A percentile compares a stretch with the other conserved stretches of the same genome.
Conservation (phyloP, 2,329 filamentous ascomycete genomes). For the Neodidymelliopsis sp. region DNA sequence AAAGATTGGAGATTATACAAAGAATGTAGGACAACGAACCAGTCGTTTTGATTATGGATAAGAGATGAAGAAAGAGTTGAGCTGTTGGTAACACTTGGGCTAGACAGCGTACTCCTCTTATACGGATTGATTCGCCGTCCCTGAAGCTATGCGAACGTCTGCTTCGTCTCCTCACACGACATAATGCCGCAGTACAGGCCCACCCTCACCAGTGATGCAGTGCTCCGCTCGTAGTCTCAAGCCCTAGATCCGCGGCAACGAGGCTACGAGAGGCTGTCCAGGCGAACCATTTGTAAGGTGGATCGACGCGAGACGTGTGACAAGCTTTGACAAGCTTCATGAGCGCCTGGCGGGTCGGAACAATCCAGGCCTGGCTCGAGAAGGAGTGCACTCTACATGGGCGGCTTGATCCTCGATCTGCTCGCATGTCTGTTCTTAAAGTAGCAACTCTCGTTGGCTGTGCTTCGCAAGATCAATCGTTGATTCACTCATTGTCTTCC, state of each 20-base stretch:
- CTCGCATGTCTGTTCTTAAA: too few species aligned
- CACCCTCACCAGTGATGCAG: neutral
- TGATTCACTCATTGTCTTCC: too few species aligned
- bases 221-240: constrained; percentile 10
- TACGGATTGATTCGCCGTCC: neutral
- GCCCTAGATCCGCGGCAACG: constrained; percentile 12
- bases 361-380: neutral
- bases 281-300: neutral
- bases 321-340: constrained; percentile 15
- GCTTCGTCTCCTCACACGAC: neutral
- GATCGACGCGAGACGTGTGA: neutral
- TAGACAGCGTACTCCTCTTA: neutral
- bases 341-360: constrained; percentile 6
- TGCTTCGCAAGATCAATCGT: too few species aligned
- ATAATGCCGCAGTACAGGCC: constrained; percentile 1
- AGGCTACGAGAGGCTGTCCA: constrained; percentile 8
- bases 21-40: constrained; percentile 5
- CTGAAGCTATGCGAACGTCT: neutral
- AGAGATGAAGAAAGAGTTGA: neutral
- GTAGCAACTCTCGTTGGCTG: too few species aligned
- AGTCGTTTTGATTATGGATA: constrained; percentile 8
- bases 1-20: neutral
- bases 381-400: too few species aligned
- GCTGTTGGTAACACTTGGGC: neutral
- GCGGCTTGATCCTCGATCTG: too few species aligned